These are phyloP conservation scores for Arachnopeziza araneosa DNA, from an alignment of 2,329 filamentous ascomycete genomes.

Conservation along the genomic window DNA sequence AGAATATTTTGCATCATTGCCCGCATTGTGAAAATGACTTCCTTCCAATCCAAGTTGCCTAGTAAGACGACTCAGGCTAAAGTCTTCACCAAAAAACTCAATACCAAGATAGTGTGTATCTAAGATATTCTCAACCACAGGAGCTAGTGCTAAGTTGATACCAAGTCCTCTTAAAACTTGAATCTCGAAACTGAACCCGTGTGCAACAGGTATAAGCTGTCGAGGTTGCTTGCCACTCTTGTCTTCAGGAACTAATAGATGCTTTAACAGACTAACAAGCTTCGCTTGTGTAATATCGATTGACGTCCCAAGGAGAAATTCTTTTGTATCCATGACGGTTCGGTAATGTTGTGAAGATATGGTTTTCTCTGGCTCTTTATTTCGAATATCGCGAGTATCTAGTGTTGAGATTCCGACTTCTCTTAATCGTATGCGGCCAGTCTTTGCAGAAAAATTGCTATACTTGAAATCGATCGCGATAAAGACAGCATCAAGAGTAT, in stretches of 20 bases:
- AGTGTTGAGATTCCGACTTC: conserved; percentile 13
- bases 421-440: conserved; percentile 9
- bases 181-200: conserved; percentile 8
- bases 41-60: conserved; percentile 1
- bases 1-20: conserved; percentile 9
- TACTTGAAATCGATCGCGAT: conserved; percentile 14
- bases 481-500: conserved; percentile 10
- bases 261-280: conserved; percentile 4
- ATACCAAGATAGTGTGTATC: conserved; percentile 2
- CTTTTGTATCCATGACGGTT: conserved; percentile 7
- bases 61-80: conserved; percentile 4
- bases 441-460: conserved; percentile 11
- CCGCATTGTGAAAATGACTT: conserved; percentile 6
- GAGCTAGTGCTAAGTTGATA: conserved; percentile 1
- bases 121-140: neutral
- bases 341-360: conserved; percentile 13
- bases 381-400: conserved; percentile 6
- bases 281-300: conserved; percentile 5
- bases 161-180: conserved; percentile 7
- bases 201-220: conserved; percentile 3
- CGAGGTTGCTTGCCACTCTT: neutral
- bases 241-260: conserved; percentile 1
- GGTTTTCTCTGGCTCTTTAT: neutral
- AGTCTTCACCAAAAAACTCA: conserved; percentile 7
- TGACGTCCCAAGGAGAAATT: conserved; percentile 7